Evolutionary conservation across 345 rosid species (phyloP).

Genomic region (Linum tenue): DNA sequence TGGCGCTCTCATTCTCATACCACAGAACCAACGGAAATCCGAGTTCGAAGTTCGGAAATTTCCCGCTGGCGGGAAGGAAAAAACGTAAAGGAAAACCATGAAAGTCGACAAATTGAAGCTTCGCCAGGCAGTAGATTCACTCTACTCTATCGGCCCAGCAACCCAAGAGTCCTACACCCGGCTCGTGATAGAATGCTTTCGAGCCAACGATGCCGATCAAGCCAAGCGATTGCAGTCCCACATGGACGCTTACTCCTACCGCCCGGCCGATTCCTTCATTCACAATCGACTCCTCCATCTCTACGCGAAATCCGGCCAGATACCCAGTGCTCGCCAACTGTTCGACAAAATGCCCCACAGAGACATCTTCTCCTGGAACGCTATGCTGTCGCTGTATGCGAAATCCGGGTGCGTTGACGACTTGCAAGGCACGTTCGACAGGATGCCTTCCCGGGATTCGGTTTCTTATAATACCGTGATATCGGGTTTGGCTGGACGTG

Average conservation of each 20-base stretch:
- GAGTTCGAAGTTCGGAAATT: too few species aligned
- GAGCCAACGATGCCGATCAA: slow-evolving; percentile 35
- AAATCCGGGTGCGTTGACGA: slow-evolving; percentile 32
- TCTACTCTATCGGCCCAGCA: slow-evolving; percentile 25
- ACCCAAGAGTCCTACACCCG: slow-evolving; percentile 34
- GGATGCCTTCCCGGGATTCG: slow-evolving; percentile 41
- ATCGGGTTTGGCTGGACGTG: slow-evolving; percentile 31
- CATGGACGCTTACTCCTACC: slow-evolving; percentile 38
- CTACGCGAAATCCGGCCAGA: slow-evolving; percentile 29
- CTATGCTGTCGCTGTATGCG: slow-evolving; percentile 39
- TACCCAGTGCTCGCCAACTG: slow-evolving; percentile 30
- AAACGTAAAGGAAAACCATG: slow-evolving; percentile 12
- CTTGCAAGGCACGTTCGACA: slow-evolving; percentile 27
- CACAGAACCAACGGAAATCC: too few species aligned
- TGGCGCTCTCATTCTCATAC: too few species aligned
- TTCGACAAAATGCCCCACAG: slow-evolving; percentile 44
- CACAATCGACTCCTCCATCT: slow-evolving; percentile 49
- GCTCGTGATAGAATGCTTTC: slow-evolving; percentile 40
- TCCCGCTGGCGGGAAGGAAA: too few species aligned
- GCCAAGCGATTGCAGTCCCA: slow-evolving; percentile 41
- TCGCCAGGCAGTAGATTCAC: slow-evolving; percentile 36
- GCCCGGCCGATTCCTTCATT: slow-evolving; percentile 30
- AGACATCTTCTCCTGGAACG: slow-evolving; percentile 52
- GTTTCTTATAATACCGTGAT: slow-evolving; percentile 46
- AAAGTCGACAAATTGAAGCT: slow-evolving; percentile 23